These are phyloP conservation scores for Phtheirospermum japonicum DNA, from an alignment of 257 asterid genomes.

Conservation along the genomic window DNA sequence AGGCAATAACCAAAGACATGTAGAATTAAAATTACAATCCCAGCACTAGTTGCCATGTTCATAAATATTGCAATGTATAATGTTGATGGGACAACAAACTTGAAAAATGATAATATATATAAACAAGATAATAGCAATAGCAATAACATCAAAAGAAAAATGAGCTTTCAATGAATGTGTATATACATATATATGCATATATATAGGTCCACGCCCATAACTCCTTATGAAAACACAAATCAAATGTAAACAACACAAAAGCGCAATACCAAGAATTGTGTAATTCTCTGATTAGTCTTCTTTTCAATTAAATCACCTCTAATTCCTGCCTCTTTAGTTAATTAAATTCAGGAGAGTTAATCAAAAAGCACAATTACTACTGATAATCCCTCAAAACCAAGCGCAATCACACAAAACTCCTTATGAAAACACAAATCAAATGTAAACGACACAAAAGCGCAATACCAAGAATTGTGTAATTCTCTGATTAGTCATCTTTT, in stretches of 20 bases:
- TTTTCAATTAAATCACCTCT: too few species aligned
- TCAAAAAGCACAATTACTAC: not conserved
- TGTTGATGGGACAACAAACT: too few species aligned
- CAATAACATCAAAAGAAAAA: not conserved
- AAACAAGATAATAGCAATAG: too few species aligned
- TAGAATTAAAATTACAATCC: not conserved
- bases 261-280: not conserved
- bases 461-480: not conserved
- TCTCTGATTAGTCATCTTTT: not conserved
- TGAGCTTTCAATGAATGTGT: not conserved
- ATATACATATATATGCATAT: too few species aligned
- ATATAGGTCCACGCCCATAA: too few species aligned
- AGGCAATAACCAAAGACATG: too few species aligned
- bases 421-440: not conserved
- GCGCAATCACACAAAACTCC: constrained; percentile 8
- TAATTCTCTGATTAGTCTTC: not conserved
- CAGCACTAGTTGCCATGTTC: too few species aligned
- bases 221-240: not conserved
- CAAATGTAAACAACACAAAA: not conserved
- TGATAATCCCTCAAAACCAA: not conserved
- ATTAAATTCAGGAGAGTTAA: not conserved
- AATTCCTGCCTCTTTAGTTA: too few species aligned
- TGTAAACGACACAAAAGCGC: not conserved
- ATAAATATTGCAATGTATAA: too few species aligned
- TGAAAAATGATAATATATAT: too few species aligned